A percentile compares a stretch with the other conserved stretches of the same genome.
phyloP scores from a whole-genome alignment of 441 rosid genomes.

The Melastoma candidum region DNA sequence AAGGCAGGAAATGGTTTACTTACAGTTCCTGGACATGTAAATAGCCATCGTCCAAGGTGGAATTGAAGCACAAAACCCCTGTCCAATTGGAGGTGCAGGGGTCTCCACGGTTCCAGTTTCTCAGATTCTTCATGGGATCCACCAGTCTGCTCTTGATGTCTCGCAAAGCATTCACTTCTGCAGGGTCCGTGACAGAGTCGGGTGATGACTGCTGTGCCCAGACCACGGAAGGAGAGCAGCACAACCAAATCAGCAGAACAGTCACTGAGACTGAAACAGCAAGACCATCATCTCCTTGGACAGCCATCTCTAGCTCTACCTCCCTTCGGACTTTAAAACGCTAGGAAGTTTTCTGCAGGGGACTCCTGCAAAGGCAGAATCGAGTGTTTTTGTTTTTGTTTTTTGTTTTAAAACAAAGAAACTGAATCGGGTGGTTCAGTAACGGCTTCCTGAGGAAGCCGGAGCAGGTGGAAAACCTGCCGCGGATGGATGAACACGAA shows the following conservation, averaged over 20 bases:
- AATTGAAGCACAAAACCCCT: slow-evolving; percentile 66
- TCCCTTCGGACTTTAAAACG: too few species aligned
- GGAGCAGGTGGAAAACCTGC: too few species aligned
- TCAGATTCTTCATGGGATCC: slow-evolving; percentile 52
- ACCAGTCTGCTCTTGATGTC: slow-evolving; percentile 39
- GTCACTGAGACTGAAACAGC: slow-evolving; percentile 9
- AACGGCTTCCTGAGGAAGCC: too few species aligned
- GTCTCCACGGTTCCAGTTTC: slow-evolving; percentile 73
- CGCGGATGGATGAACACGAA: too few species aligned
- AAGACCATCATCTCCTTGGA: too few species aligned
- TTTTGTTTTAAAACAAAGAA: too few species aligned
- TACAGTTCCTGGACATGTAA: slow-evolving; percentile 77
- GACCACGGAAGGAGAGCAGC: slow-evolving; percentile 27
- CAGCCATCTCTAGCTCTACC: too few species aligned
- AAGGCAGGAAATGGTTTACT: slow-evolving; percentile 2
- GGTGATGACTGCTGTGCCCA: slow-evolving; percentile 23
- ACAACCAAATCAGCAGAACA: slow-evolving; percentile 26
- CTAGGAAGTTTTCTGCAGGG: too few species aligned
- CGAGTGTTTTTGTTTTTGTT: too few species aligned
- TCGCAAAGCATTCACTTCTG: slow-evolving; percentile 62
- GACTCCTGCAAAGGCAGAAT: too few species aligned
- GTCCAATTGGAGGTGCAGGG: slow-evolving; percentile 89
- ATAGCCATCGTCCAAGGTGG: slow-evolving; percentile 50
- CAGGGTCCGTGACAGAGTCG: slow-evolving; percentile 39
- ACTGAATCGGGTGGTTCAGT: too few species aligned